Evolutionary conservation across 2,329 filamentous ascomycete species (phyloP).

Genomic region (Colletotrichum higginsianum): DNA sequence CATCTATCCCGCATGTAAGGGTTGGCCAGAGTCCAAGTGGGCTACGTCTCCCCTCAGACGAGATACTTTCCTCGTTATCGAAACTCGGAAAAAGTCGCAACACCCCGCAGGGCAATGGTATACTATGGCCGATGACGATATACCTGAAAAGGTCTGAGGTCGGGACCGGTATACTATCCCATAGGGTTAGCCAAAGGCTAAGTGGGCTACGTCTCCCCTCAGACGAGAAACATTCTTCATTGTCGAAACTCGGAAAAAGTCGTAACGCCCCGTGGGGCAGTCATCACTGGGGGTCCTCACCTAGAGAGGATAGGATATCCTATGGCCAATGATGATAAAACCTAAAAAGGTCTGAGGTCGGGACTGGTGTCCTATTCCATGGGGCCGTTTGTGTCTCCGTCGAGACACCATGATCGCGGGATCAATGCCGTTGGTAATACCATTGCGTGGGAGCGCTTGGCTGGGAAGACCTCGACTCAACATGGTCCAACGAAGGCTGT

Average conservation of each 20-base stretch:
- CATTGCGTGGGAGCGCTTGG: neutral
- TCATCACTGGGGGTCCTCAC: constrained; percentile 13
- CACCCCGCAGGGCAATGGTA: too few species aligned
- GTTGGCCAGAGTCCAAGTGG: constrained; percentile 15
- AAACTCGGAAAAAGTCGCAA: constrained; percentile 16
- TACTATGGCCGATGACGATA: neutral
- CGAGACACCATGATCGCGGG: too few species aligned
- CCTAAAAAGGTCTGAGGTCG: constrained; percentile 10
- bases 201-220: constrained; percentile 18
- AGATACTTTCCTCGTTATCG: neutral
- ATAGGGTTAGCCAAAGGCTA: constrained; percentile 19
- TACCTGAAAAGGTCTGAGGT: neutral
- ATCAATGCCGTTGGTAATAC: too few species aligned
- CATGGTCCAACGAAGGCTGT: neutral
- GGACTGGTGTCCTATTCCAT: too few species aligned
- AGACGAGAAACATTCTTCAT: constrained; percentile 10
- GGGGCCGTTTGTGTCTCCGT: too few species aligned
- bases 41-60: constrained; percentile 20
- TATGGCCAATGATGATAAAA: constrained; percentile 6
- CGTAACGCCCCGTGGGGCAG: neutral
- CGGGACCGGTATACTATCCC: neutral
- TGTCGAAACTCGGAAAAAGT: constrained; percentile 16
- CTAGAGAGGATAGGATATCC: neutral
- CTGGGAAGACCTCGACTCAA: neutral
- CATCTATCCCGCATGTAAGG: neutral